Evolutionary conservation across 352 stramenopile genomes (phyloP), one percentile per base, ranked within the genome.

Genomic region (Phytopythium aichiense): DNA sequence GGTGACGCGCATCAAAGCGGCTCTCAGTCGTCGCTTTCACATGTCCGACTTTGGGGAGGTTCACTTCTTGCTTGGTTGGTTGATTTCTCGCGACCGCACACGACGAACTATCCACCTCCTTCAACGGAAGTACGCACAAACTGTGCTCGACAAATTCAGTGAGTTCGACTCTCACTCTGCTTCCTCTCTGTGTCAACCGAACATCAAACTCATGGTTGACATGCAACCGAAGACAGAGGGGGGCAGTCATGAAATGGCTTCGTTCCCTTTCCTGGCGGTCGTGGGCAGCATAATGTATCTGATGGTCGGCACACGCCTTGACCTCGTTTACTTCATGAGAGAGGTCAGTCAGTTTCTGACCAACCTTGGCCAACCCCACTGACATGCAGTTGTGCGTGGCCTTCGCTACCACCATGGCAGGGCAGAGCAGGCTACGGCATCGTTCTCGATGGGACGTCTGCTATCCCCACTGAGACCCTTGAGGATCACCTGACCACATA

Each of bases 291-390:
- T n/a, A n/a, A 64, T 68, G 61, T 68, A 68, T 16, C 20, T 72
- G 4, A 66, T 72, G 48, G 51, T 62, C 30, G 62, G 59, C 7
- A 67, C 63, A 37, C 31, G 58, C 9, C 59, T 46, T 15, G 55
- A 73, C 22, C 45, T 66, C 52, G n/a, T 57, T 20, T 67, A 55
- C 42, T 66, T 61, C 23, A 45, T 67, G 0, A 25, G 62, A 46
- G 49, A 72, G 60, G 58, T 68, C 4, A 68, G 68, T 50, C 52
- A 58, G 23, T 74, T 67, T n/a, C 51, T 74, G 13, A 35, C 30
- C 8, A 68, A 74, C 30, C 65, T n/a, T n/a, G n/a, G n/a, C n/a
- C n/a, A n/a, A n/a, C n/a, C n/a, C 60, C 53, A 61, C 46, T 66
- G 53, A 42, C 53, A 56, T 20, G 60, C 60, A 33, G 54, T 59